Percentiles rank a stretch among this genome's conserved stretches.
These are phyloP conservation scores for Fonsecaea erecta DNA, from an alignment of 2,329 filamentous ascomycete species.

Conservation along the genomic window DNA sequence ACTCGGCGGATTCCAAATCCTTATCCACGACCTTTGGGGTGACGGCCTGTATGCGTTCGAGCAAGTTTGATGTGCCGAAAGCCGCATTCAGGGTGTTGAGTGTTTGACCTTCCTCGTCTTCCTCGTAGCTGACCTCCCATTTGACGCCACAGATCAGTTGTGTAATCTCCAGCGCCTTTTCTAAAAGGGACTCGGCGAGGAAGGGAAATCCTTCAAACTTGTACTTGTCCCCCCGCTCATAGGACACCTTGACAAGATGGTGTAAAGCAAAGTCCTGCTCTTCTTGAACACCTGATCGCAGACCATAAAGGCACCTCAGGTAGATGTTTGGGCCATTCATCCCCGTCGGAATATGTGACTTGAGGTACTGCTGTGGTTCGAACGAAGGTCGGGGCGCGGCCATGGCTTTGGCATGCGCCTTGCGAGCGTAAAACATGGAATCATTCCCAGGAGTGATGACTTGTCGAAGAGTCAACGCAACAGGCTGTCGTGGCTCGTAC, in stretches of 20 bases:
- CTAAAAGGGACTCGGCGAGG: slow-evolving; percentile 83
- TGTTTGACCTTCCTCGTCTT: slow-evolving; percentile 56
- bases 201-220: slow-evolving; percentile 90
- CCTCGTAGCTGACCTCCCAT: slow-evolving; percentile 78
- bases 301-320: slow-evolving; percentile 79
- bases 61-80: slow-evolving; percentile 70
- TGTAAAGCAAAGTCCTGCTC: slow-evolving; percentile 94
- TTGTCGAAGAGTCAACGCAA: slow-evolving; percentile 70
- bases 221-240: slow-evolving; percentile 92
- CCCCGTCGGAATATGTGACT: slow-evolving; percentile 45
- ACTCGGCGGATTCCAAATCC: slow-evolving; percentile 47
- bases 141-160: slow-evolving; percentile 79
- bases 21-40: slow-evolving; percentile 63
- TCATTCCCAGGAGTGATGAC: slow-evolving; percentile 77
- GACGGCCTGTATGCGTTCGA: slow-evolving; percentile 72
- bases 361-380: slow-evolving; percentile 31
- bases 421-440: slow-evolving; percentile 66
- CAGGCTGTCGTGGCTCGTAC: slow-evolving; percentile 69
- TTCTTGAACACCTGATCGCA: slow-evolving; percentile 76
- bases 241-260: slow-evolving; percentile 93
- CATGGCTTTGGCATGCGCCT: slow-evolving; percentile 39
- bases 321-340: slow-evolving; percentile 88
- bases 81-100: slow-evolving; percentile 67
- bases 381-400: slow-evolving; percentile 15
- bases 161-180: slow-evolving; percentile 79